Evolutionary conservation across 129 eudicot species (phyloP).

Genomic region (Flaveria robusta): DNA sequence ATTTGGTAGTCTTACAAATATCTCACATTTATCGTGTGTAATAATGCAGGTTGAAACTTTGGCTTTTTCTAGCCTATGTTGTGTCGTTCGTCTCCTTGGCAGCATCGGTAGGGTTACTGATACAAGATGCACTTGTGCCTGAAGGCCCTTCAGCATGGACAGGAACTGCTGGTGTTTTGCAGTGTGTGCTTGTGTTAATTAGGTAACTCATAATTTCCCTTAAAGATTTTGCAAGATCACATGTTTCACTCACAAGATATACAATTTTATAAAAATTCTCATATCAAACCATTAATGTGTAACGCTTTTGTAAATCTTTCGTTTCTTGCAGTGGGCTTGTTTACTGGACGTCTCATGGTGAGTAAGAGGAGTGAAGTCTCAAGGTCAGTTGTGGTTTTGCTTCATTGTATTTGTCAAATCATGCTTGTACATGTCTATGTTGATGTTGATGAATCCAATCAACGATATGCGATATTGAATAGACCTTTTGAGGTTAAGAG

Average conservation of each 20-base stretch:
- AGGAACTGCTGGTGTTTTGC: slow-evolving; percentile 95
- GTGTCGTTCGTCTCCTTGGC: slow-evolving; percentile 94
- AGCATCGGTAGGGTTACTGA: slow-evolving; percentile 88
- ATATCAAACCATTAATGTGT: neutral
- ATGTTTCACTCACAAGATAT: slow-evolving; percentile 4
- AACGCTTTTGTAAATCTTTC: neutral
- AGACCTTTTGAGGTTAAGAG: slow-evolving; percentile 19
- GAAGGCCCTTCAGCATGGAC: slow-evolving; percentile 95
- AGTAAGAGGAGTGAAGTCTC: slow-evolving; percentile 33
- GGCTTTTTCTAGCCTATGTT: slow-evolving; percentile 97
- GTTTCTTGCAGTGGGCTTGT: slow-evolving; percentile 64
- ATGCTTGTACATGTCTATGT: slow-evolving; percentile 31
- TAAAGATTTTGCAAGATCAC: neutral
- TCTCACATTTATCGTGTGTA: slow-evolving; percentile 23
- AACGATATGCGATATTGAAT: slow-evolving; percentile 15
- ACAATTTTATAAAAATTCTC: neutral
- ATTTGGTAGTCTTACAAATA: slow-evolving; percentile 1
- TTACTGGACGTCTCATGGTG: slow-evolving; percentile 72
- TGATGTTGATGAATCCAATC: slow-evolving; percentile 22
- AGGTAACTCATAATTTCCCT: slow-evolving; percentile 43
- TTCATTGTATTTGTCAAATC: slow-evolving; percentile 13
- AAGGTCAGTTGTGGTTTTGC: slow-evolving; percentile 27
- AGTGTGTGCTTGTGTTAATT: slow-evolving; percentile 86
- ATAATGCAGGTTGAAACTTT: slow-evolving; percentile 83
- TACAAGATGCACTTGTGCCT: slow-evolving; percentile 80